Conservation (phyloP, 176 grass and related monocot genomes). For the Urochloa ruziziensis region DNA sequence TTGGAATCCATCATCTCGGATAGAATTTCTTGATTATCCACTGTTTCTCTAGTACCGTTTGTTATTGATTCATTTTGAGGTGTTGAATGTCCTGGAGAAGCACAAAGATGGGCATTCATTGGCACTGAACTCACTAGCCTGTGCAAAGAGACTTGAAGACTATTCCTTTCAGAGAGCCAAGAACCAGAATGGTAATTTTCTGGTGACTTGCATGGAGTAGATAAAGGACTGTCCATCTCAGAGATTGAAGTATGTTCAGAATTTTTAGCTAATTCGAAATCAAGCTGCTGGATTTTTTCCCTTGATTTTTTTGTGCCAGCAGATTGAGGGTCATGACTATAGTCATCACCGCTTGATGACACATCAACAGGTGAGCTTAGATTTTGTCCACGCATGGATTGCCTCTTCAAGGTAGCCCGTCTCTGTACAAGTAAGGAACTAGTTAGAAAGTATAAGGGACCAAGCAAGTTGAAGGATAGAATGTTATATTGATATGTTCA, state of each 20-base stretch:
- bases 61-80: neutral
- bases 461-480: too few relatives aligned
- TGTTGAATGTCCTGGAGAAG: constrained; percentile 10
- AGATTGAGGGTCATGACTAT: neutral
- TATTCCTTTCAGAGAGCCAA: too few relatives aligned
- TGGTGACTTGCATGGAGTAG: too few relatives aligned
- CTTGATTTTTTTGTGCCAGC: constrained; percentile 29
- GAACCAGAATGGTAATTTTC: too few relatives aligned
- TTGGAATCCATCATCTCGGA: constrained; percentile 16
- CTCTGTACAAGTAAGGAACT: constrained; percentile 30
- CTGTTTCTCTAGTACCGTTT: constrained; percentile 22
- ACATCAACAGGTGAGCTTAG: constrained; percentile 26
- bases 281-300: constrained; percentile 9
- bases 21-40: constrained; percentile 13
- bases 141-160: constrained; percentile 18
- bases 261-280: neutral
- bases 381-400: constrained; percentile 28
- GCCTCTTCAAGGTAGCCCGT: constrained; percentile 21
- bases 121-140: neutral
- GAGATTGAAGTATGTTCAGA: constrained; percentile 23
- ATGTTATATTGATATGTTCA: neutral
- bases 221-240: too few relatives aligned
- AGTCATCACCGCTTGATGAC: constrained; percentile 38
- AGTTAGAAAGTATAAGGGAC: neutral
- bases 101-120: constrained; percentile 16